These are phyloP conservation scores for Colletotrichum sublineola DNA, from an alignment of 2,329 filamentous ascomycete genomes.

Conservation along the genomic window DNA sequence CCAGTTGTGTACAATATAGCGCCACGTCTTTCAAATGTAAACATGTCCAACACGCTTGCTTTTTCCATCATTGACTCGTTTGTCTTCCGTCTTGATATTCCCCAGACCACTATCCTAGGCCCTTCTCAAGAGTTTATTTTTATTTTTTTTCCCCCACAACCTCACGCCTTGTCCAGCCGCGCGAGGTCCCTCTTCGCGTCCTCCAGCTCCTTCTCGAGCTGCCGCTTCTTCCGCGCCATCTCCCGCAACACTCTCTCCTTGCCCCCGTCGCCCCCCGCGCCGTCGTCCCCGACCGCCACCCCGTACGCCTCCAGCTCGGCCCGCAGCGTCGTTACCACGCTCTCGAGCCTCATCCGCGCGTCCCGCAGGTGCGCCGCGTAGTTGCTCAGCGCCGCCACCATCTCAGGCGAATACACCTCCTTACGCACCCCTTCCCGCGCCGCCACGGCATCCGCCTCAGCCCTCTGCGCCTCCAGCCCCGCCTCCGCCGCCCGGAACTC, in stretches of 20 bases:
- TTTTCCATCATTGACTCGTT: not conserved
- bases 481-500: slow-evolving; percentile 64
- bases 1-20: slow-evolving; percentile 41
- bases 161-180: slow-evolving; percentile 48
- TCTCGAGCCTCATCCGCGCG: slow-evolving; percentile 59
- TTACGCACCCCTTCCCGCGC: slow-evolving; percentile 52
- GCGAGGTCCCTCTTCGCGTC: slow-evolving; percentile 64
- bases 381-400: slow-evolving; percentile 57
- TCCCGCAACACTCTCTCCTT: slow-evolving; percentile 67
- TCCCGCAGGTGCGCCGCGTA: slow-evolving; percentile 65
- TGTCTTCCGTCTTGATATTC: too few species aligned
- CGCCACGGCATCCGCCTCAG: slow-evolving; percentile 54
- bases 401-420: slow-evolving; percentile 62
- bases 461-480: slow-evolving; percentile 58
- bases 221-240: slow-evolving; percentile 64
- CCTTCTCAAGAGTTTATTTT: too few species aligned
- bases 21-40: slow-evolving; percentile 30
- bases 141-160: too few species aligned
- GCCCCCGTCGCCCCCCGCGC: slow-evolving; percentile 49
- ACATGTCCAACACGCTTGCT: slow-evolving; percentile 9
- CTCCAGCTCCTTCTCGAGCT: slow-evolving; percentile 63
- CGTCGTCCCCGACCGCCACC: slow-evolving; percentile 47
- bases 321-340: slow-evolving; percentile 57
- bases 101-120: not conserved
- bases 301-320: slow-evolving; percentile 65